Evolutionary conservation across 352 stramenopile genomes (phyloP).

Genomic region (Phytopythium cucurbitacearum): DNA sequence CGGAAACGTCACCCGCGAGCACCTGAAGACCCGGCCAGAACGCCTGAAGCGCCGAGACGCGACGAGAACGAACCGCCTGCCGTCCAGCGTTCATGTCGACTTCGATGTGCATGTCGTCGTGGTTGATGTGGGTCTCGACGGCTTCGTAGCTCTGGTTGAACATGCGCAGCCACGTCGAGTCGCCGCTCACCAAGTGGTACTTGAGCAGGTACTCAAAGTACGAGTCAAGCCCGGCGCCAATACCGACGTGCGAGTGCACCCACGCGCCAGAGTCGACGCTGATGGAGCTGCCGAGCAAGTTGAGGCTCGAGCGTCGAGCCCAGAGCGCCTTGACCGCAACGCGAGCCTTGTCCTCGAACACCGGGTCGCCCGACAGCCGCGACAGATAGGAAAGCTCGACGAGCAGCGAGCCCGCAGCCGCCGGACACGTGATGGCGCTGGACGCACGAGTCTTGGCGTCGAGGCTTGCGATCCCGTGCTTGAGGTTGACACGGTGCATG

Average conservation of each 20-base stretch:
- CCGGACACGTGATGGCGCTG: conserved; percentile 86
- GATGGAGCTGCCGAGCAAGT: conserved; percentile 95
- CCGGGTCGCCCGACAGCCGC: conserved; percentile 45
- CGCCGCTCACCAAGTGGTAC: conserved; percentile 94
- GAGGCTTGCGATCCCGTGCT: conserved; percentile 30
- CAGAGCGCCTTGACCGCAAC: conserved; percentile 75
- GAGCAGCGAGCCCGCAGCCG: conserved; percentile 93
- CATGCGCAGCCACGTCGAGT: conserved; percentile 91
- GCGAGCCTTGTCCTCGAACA: conserved; percentile 61
- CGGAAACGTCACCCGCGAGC: conserved; percentile 89
- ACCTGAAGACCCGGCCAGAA: conserved; percentile 97
- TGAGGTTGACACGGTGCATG: conserved; percentile 96
- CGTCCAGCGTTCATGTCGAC: conserved; percentile 84
- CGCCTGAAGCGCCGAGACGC: conserved; percentile 89
- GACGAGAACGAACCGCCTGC: conserved; percentile 44
- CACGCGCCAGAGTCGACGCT: conserved; percentile 87
- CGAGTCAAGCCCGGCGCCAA: conserved; percentile 94
- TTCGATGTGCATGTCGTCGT: conserved; percentile 75
- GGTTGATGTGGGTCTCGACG: conserved; percentile 74
- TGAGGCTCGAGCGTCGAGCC: conserved; percentile 65
- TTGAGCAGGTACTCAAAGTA: conserved; percentile 99
- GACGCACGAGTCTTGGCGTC: conserved; percentile 66
- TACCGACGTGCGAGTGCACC: conserved; percentile 71
- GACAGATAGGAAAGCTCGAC: conserved; percentile 96
- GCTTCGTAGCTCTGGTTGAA: conserved; percentile 82